A percentile compares a stretch with the other conserved stretches of the same genome.
These are phyloP conservation scores for Clarkia xantiana DNA, from an alignment of 345 rosid species.

Conservation along the genomic window DNA sequence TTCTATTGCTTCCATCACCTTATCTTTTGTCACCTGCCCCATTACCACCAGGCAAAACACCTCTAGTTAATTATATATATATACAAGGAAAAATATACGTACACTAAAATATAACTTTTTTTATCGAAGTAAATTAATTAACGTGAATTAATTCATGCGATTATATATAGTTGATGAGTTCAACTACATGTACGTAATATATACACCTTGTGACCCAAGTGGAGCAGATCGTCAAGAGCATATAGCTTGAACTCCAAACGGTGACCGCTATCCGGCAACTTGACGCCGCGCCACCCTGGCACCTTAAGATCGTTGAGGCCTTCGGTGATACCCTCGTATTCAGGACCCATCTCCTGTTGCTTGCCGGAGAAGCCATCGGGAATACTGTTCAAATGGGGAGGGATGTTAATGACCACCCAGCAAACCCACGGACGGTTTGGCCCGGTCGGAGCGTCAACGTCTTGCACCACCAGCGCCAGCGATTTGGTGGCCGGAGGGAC, in stretches of 20 bases:
- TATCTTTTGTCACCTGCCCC: conserved; percentile 60
- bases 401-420: conserved; percentile 69
- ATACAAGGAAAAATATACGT: no score
- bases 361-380: conserved; percentile 65
- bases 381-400: conserved; percentile 43
- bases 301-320: conserved; percentile 60
- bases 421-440: conserved; percentile 61
- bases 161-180: no score
- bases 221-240: conserved; percentile 42
- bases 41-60: not conserved
- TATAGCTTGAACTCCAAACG: conserved; percentile 57
- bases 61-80: no score
- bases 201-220: conserved; percentile 47
- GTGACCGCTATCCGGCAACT: conserved; percentile 43
- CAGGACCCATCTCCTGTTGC: conserved; percentile 28
- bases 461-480: conserved; percentile 67
- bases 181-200: not conserved
- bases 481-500: conserved; percentile 51
- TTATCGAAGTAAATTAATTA: no score
- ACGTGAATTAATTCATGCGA: no score
- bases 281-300: conserved; percentile 69
- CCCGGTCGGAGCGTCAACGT: conserved; percentile 49
- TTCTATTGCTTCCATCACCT: conserved; percentile 45
- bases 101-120: no score
- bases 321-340: conserved; percentile 34